phyloP scores from a whole-genome alignment of 2,329 filamentous ascomycete genomes.

The Cladosporium phlei region DNA sequence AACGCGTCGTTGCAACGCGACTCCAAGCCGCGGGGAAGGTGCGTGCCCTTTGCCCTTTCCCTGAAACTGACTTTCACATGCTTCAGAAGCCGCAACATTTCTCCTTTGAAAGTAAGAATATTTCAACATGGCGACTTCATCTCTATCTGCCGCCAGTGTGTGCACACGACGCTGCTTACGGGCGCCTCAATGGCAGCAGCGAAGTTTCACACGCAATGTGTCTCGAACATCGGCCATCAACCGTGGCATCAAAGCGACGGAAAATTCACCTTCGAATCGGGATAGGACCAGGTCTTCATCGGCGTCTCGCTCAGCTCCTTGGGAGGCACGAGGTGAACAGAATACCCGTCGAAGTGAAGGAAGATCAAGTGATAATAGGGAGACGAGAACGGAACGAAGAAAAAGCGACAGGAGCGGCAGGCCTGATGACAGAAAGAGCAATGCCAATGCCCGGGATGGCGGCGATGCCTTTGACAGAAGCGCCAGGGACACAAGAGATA shows the following conservation, averaged over 20 bases:
- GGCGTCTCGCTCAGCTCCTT: too few relatives aligned
- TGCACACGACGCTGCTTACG: neutral
- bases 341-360: too few relatives aligned
- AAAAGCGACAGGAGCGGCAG: neutral
- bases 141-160: neutral
- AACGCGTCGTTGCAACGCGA: neutral
- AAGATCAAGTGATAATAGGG: neutral
- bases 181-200: slow-evolving; percentile 1
- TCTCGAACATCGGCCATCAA: slow-evolving; percentile 66
- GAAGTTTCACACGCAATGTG: slow-evolving; percentile 27
- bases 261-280: neutral
- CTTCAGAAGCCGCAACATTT: slow-evolving; percentile 3
- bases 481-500: neutral
- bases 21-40: neutral
- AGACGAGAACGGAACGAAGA: neutral
- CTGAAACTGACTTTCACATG: slow-evolving; percentile 7
- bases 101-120: neutral
- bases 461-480: neutral
- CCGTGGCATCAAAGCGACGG: slow-evolving; percentile 47
- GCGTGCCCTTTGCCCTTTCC: neutral
- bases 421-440: neutral
- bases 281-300: neutral
- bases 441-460: neutral
- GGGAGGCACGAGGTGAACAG: too few relatives aligned
- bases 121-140: neutral